Evolutionary conservation across 2,329 filamentous ascomycete genomes (phyloP).

Genomic region (Neofusicoccum sp.): DNA sequence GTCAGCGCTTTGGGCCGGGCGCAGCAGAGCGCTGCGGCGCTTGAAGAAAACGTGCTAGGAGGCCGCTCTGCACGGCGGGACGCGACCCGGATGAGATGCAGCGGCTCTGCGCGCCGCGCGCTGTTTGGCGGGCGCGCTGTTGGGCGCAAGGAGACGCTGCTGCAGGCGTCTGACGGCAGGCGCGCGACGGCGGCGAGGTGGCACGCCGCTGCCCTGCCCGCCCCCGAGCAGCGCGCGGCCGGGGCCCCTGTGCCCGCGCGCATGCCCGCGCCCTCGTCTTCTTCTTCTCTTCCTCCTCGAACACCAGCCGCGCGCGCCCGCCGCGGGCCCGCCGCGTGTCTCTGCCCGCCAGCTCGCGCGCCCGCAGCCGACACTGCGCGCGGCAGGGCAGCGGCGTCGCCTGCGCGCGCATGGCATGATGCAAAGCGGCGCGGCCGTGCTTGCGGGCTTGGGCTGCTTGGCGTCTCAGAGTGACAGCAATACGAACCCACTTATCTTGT

Average conservation of each 20-base stretch:
- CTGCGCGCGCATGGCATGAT: slow-evolving; percentile 13
- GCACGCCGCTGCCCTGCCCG: background rate
- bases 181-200: background rate
- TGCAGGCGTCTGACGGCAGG: background rate
- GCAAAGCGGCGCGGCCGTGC: slow-evolving; percentile 16
- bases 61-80: background rate
- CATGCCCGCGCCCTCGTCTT: background rate
- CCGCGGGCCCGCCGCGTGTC: background rate
- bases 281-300: background rate
- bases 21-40: slow-evolving; percentile 6
- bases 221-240: background rate
- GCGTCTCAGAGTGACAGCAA: slow-evolving; percentile 21
- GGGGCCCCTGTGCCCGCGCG: slow-evolving; percentile 7
- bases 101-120: slow-evolving; percentile 9
- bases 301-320: background rate
- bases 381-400: background rate
- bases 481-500: slow-evolving; percentile 23
- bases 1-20: slow-evolving; percentile 13
- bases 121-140: background rate
- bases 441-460: slow-evolving; percentile 9
- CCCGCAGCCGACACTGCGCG: background rate
- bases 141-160: background rate
- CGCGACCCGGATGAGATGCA: slow-evolving; percentile 1
- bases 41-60: slow-evolving; percentile 20
- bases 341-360: background rate